Conservation (phyloP, 345 rosid genomes). For the Acer negundo region DNA sequence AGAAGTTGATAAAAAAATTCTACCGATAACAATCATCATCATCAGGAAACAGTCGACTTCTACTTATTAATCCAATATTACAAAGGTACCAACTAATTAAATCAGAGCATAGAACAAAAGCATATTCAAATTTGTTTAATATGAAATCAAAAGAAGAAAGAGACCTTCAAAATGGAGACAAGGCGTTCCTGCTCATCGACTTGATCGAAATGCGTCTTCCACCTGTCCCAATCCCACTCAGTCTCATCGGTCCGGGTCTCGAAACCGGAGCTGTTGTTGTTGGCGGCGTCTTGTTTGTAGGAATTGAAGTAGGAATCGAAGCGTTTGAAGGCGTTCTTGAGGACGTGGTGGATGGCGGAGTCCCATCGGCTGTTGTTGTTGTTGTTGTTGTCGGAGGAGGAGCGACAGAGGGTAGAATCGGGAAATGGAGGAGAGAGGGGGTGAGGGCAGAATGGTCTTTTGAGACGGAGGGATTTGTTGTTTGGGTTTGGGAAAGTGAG, state of each 20-base stretch:
- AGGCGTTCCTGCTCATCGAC: constrained; percentile 85
- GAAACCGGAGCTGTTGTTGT: constrained; percentile 11
- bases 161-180: constrained; percentile 67
- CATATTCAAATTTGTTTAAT: too few species aligned
- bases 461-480: constrained; percentile 30
- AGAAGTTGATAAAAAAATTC: not conserved
- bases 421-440: constrained; percentile 34
- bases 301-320: constrained; percentile 54
- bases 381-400: constrained; percentile 21
- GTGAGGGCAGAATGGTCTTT: constrained; percentile 41
- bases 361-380: constrained; percentile 48
- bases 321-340: constrained; percentile 51
- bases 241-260: constrained; percentile 21
- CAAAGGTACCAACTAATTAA: too few species aligned
- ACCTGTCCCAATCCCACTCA: constrained; percentile 89
- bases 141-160: too few species aligned
- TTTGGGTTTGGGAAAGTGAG: constrained; percentile 37
- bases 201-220: constrained; percentile 81
- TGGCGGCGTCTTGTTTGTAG: constrained; percentile 22
- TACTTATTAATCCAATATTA: too few species aligned
- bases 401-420: constrained; percentile 49
- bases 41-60: too few species aligned
- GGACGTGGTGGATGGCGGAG: constrained; percentile 50
- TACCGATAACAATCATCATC: too few species aligned
- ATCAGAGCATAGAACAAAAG: too few species aligned